Percentiles rank a stretch among this genome's conserved stretches.
Evolutionary conservation across 768 basidiomycete species (phyloP).

Genomic region (Hericium coralloides): DNA sequence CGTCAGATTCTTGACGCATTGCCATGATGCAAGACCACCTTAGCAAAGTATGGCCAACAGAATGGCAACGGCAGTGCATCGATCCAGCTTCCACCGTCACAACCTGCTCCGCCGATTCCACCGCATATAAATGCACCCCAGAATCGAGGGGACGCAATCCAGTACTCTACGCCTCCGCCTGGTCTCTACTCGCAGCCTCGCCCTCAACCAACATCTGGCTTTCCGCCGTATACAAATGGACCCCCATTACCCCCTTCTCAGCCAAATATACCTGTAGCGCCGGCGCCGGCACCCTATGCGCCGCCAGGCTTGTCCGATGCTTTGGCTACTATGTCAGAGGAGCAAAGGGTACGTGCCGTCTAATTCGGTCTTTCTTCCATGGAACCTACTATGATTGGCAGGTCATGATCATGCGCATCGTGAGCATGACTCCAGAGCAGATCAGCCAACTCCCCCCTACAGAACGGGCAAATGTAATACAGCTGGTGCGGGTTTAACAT

Average conservation of each 20-base stretch:
- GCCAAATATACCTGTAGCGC: constrained; percentile 1
- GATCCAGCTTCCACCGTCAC: not conserved
- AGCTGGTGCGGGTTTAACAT: constrained; percentile 53
- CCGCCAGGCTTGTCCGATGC: constrained; percentile 35
- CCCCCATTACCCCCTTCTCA: not conserved
- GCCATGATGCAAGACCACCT: not conserved
- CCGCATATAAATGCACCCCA: not conserved
- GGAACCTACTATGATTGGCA: constrained; percentile 20
- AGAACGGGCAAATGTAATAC: constrained; percentile 71
- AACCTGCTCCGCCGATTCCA: not conserved
- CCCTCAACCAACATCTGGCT: constrained; percentile 5
- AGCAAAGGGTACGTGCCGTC: constrained; percentile 45
- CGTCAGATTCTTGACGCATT: constrained; percentile 13
- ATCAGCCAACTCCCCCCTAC: constrained; percentile 63
- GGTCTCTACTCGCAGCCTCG: not conserved
- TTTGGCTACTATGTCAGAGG: constrained; percentile 54
- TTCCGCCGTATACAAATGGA: constrained; percentile 4
- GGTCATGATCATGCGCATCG: constrained; percentile 71
- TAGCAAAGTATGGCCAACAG: not conserved
- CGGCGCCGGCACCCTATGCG: constrained; percentile 5
- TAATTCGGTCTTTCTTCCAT: not conserved
- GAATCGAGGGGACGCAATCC: not conserved
- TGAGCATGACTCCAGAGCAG: constrained; percentile 80
- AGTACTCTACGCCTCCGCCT: not conserved
- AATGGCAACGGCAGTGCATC: not conserved